Conservation (phyloP, 495 filamentous ascomycete species). For the Penicillium steckii region DNA sequence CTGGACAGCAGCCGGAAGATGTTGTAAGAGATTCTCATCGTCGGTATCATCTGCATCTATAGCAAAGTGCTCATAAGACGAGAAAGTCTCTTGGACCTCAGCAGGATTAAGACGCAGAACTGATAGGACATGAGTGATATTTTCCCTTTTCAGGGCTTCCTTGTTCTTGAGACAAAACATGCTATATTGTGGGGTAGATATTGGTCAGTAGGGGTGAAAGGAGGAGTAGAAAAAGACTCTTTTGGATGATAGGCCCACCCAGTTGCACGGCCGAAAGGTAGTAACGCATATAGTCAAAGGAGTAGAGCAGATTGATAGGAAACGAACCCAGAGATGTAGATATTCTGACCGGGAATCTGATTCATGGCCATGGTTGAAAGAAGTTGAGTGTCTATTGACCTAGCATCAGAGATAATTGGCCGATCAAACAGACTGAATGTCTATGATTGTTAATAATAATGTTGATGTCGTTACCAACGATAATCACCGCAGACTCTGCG, state of each 20-base stretch:
- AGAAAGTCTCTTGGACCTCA: conserved; percentile 26
- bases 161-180: conserved; percentile 72
- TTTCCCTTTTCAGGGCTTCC: conserved; percentile 61
- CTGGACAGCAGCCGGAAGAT: conserved; percentile 69
- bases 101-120: conserved; percentile 62
- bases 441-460: background rate
- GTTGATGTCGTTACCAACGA: background rate
- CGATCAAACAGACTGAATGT: too few species aligned
- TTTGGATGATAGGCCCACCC: conserved; percentile 14
- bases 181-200: conserved; percentile 41
- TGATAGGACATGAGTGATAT: conserved; percentile 91
- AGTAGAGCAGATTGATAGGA: background rate
- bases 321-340: conserved; percentile 84
- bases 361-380: conserved; percentile 42
- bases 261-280: too few species aligned
- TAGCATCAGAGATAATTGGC: too few species aligned
- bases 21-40: conserved; percentile 79
- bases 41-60: conserved; percentile 87
- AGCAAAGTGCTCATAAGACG: conserved; percentile 62
- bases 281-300: background rate
- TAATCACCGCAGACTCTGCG: background rate
- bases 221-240: too few species aligned
- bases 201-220: conserved; percentile 4
- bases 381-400: background rate
- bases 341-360: conserved; percentile 64